These are phyloP conservation scores for Exserohilum rostratum DNA, from an alignment of 2,329 filamentous ascomycete species.

Conservation along the genomic window DNA sequence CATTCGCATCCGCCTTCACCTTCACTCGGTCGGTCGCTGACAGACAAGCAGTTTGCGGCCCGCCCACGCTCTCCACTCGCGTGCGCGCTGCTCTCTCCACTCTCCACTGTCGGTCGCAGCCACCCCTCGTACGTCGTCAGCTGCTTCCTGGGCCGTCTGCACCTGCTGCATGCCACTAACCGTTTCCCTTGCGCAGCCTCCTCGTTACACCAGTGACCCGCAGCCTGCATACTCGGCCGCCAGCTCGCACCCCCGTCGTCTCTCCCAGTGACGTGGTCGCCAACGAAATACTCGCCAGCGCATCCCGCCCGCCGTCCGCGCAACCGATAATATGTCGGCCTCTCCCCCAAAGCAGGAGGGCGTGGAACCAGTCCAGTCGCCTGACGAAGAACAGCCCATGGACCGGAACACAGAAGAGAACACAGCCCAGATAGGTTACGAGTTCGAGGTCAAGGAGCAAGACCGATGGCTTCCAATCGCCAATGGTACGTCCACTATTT, in stretches of 20 bases:
- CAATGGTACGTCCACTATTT: slow-evolving; percentile 82
- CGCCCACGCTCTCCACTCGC: slow-evolving; percentile 9
- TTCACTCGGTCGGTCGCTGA: background rate
- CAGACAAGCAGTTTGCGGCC: slow-evolving; percentile 10
- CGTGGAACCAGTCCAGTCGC: slow-evolving; percentile 91
- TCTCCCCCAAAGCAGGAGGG: slow-evolving; percentile 84
- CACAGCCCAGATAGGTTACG: slow-evolving; percentile 77
- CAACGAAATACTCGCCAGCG: slow-evolving; percentile 50
- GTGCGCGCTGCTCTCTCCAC: background rate
- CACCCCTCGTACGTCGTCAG: slow-evolving; percentile 27
- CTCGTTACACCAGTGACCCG: slow-evolving; percentile 38
- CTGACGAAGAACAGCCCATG: slow-evolving; percentile 93
- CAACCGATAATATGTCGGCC: slow-evolving; percentile 75
- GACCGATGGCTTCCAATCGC: slow-evolving; percentile 99
- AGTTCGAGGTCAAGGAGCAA: slow-evolving; percentile 99
- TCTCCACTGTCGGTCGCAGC: slow-evolving; percentile 9
- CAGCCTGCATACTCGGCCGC: slow-evolving; percentile 44
- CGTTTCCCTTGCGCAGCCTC: slow-evolving; percentile 30
- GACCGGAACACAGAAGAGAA: slow-evolving; percentile 79
- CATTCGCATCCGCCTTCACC: background rate
- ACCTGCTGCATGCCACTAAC: slow-evolving; percentile 44
- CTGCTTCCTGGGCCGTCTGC: slow-evolving; percentile 23
- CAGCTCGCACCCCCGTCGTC: slow-evolving; percentile 34
- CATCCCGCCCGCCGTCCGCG: slow-evolving; percentile 55
- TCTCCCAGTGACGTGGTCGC: slow-evolving; percentile 48